A percentile compares a stretch with the other conserved stretches of the same genome.
phyloP scores from a whole-genome alignment of 179 eudicot species.

The Dionaea muscipula region DNA sequence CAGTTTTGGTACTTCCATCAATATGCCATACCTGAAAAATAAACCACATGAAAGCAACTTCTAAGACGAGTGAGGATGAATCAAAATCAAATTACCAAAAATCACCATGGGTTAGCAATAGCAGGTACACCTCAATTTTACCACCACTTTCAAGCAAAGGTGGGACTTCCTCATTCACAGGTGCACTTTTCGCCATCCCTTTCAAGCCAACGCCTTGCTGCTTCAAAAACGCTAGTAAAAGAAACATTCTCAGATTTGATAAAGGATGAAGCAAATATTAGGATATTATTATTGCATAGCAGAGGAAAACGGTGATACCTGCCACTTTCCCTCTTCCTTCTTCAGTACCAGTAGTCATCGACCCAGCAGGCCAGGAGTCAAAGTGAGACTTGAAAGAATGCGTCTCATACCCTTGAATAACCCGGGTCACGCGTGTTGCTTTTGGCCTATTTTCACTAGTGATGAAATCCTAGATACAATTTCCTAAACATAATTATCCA shows the following conservation, averaged over 20 bases:
- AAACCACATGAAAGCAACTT: slow-evolving; percentile 8
- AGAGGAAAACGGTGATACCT: slow-evolving; percentile 29
- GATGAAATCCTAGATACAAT: slow-evolving; percentile 48
- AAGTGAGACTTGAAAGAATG: slow-evolving; percentile 82
- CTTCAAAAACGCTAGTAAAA: slow-evolving; percentile 80
- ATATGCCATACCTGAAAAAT: slow-evolving; percentile 78
- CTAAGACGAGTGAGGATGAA: background rate
- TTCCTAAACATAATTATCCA: slow-evolving; percentile 17
- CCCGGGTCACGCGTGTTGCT: slow-evolving; percentile 63
- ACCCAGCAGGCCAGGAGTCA: slow-evolving; percentile 89
- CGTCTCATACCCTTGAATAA: slow-evolving; percentile 90
- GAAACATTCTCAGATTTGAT: slow-evolving; percentile 2
- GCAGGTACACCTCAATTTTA: slow-evolving; percentile 55
- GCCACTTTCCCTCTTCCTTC: slow-evolving; percentile 98
- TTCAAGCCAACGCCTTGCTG: slow-evolving; percentile 90
- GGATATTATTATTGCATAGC: background rate
- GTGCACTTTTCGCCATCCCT: slow-evolving; percentile 60
- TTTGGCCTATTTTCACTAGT: slow-evolving; percentile 77
- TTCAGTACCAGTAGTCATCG: slow-evolving; percentile 63
- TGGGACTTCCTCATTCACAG: slow-evolving; percentile 83
- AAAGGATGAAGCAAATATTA: background rate
- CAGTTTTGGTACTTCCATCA: slow-evolving; percentile 76
- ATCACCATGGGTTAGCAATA: background rate
- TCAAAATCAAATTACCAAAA: slow-evolving; percentile 3
- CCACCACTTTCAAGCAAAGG: slow-evolving; percentile 93